Evolutionary conservation across 805 yeast species (phyloP).

Genomic region (Wickerhamomyces bovis): DNA sequence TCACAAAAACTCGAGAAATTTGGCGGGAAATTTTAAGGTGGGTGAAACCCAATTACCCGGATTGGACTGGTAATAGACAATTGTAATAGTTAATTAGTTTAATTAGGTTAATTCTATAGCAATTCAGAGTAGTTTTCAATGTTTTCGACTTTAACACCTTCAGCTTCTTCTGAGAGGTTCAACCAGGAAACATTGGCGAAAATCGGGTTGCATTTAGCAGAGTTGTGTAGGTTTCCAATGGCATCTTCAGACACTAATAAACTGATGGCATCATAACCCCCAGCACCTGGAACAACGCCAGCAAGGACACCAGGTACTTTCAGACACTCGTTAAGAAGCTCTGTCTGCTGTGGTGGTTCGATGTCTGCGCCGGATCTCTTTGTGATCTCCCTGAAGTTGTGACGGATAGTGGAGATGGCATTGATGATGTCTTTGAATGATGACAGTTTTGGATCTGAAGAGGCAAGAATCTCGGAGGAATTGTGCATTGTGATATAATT

Average conservation of each 20-base stretch:
- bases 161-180: conserved; percentile 53
- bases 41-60: not conserved
- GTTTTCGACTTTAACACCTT: conserved; percentile 51
- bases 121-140: conserved; percentile 23
- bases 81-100: too few relatives aligned
- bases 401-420: conserved; percentile 48
- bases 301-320: conserved; percentile 72
- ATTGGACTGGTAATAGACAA: not conserved
- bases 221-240: conserved; percentile 27
- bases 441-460: conserved; percentile 2
- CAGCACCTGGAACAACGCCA: conserved; percentile 99
- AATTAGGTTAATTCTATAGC: conserved; percentile 2
- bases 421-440: conserved; percentile 30
- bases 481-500: conserved; percentile 12
- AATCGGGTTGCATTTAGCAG: conserved; percentile 22
- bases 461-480: conserved; percentile 5
- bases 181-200: conserved; percentile 60
- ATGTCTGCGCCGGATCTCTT: conserved; percentile 70
- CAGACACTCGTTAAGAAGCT: conserved; percentile 53
- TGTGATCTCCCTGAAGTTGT: conserved; percentile 55
- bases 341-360: conserved; percentile 77
- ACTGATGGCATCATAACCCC: conserved; percentile 92
- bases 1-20: not conserved
- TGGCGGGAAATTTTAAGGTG: not conserved
- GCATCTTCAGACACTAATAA: conserved; percentile 51